phyloP scores from a whole-genome alignment of 352 stramenopile genomes.

The Globisporangium cylindrosporum region DNA sequence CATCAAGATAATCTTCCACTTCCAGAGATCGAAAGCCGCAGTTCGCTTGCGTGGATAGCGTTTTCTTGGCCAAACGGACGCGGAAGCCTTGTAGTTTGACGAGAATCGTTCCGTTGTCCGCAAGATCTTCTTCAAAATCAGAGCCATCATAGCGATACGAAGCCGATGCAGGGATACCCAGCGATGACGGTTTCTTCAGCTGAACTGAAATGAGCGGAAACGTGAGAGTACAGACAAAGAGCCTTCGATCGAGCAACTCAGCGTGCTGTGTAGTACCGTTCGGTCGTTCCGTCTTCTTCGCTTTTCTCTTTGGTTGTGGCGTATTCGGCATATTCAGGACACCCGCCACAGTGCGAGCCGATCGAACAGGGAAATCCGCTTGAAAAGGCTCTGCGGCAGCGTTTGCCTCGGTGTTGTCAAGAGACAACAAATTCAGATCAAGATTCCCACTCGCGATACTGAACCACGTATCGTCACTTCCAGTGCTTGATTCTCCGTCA shows the following conservation, averaged over 20 bases:
- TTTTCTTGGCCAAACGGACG: slow-evolving; percentile 76
- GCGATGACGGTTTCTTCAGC: slow-evolving; percentile 68
- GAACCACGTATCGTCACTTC: slow-evolving; percentile 89
- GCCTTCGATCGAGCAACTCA: slow-evolving; percentile 63
- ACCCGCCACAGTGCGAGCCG: slow-evolving; percentile 3
- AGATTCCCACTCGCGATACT: slow-evolving; percentile 76
- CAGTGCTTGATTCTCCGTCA: slow-evolving; percentile 64
- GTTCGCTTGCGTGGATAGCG: slow-evolving; percentile 71
- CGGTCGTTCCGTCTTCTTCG: slow-evolving; percentile 25
- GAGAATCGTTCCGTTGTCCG: slow-evolving; percentile 65
- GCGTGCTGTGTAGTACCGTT: slow-evolving; percentile 16
- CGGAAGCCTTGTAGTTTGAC: slow-evolving; percentile 82
- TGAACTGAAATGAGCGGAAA: slow-evolving; percentile 79
- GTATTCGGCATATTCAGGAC: neutral
- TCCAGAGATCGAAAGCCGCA: slow-evolving; percentile 69
- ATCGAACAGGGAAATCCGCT: neutral
- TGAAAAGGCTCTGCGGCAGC: slow-evolving; percentile 3
- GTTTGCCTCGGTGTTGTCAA: neutral
- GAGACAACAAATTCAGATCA: slow-evolving; percentile 27
- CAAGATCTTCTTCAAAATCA: slow-evolving; percentile 55
- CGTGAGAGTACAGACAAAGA: slow-evolving; percentile 82
- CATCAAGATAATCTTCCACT: slow-evolving; percentile 72
- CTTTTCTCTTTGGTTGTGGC: slow-evolving; percentile 23
- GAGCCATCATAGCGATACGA: slow-evolving; percentile 61
- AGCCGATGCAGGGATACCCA: slow-evolving; percentile 37